Evolutionary conservation across 2,329 filamentous ascomycete species (phyloP).

Genomic region (Graphium sp.): DNA sequence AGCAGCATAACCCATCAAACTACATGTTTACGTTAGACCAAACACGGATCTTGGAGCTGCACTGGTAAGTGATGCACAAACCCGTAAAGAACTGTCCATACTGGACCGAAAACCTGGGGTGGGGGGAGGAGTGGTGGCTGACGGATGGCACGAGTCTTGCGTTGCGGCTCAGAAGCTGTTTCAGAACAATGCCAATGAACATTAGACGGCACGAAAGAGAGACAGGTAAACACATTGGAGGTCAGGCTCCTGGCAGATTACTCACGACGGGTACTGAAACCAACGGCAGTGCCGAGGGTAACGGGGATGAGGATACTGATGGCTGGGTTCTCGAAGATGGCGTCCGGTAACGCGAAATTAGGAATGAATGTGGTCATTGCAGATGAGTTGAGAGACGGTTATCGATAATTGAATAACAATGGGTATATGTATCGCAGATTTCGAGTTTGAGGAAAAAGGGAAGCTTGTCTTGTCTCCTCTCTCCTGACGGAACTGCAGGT

Average conservation of each 20-base stretch:
- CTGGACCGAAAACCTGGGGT: conserved; percentile 43
- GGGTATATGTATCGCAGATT: too few species aligned
- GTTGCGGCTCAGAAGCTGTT: conserved; percentile 21
- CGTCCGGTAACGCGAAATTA: conserved; percentile 56
- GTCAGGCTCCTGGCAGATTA: too few species aligned
- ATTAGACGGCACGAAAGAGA: conserved; percentile 2
- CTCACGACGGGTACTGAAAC: conserved; percentile 50
- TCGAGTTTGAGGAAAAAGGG: too few species aligned
- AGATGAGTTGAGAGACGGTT: too few species aligned
- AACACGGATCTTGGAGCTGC: too few species aligned
- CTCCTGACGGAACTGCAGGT: too few species aligned
- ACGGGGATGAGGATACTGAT: conserved; percentile 63
- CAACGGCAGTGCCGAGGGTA: conserved; percentile 54
- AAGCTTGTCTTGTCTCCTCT: too few species aligned
- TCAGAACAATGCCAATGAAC: conserved; percentile 1
- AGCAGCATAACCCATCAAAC: conserved; percentile 74
- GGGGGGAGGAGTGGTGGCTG: conserved; percentile 50
- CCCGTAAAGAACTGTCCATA: conserved; percentile 52
- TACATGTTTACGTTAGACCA: conserved; percentile 6
- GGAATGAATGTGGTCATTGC: conserved; percentile 68
- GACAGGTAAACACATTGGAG: too few species aligned
- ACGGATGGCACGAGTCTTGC: conserved; percentile 40
- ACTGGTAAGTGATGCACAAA: conserved; percentile 9
- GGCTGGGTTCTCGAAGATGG: conserved; percentile 56
- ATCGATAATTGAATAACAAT: too few species aligned